Percentiles rank a stretch among this genome's conserved stretches.
Evolutionary conservation across 129 eudicot species (phyloP).

Genomic region (Arctium lappa): DNA sequence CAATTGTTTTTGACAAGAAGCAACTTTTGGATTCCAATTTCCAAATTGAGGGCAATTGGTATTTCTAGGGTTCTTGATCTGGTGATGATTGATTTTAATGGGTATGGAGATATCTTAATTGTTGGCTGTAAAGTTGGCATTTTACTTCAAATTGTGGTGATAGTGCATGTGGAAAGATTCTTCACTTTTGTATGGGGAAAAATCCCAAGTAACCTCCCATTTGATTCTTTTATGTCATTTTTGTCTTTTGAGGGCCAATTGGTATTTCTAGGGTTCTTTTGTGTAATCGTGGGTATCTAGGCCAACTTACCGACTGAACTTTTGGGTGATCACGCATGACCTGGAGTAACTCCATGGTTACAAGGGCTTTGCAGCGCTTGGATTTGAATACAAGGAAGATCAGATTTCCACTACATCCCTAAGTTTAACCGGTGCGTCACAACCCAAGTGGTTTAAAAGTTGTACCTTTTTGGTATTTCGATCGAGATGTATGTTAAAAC

Average conservation of each 20-base stretch:
- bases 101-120: neutral
- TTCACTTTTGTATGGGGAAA: slow-evolving; percentile 10
- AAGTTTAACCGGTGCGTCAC: neutral
- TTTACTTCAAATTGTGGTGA: neutral
- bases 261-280: no score
- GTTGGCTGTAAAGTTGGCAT: slow-evolving; percentile 5
- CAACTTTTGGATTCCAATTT: slow-evolving; percentile 6
- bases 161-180: slow-evolving; percentile 27
- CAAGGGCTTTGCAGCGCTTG: neutral
- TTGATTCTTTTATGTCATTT: slow-evolving; percentile 19
- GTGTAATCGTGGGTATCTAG: neutral
- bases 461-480: neutral
- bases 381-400: neutral
- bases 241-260: neutral
- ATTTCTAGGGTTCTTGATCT: slow-evolving; percentile 7
- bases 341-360: neutral
- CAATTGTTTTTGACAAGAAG: neutral
- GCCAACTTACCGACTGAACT: neutral
- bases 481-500: neutral
- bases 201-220: slow-evolving; percentile 22
- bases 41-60: slow-evolving; percentile 15
- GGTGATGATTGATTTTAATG: neutral
- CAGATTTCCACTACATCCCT: neutral
- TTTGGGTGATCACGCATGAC: no score
- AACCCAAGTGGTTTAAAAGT: neutral